Evolutionary conservation across 208 protist species (phyloP), one percentile per base, ranked within the genome.

Genomic region (Vickermania ingenoplastis): DNA sequence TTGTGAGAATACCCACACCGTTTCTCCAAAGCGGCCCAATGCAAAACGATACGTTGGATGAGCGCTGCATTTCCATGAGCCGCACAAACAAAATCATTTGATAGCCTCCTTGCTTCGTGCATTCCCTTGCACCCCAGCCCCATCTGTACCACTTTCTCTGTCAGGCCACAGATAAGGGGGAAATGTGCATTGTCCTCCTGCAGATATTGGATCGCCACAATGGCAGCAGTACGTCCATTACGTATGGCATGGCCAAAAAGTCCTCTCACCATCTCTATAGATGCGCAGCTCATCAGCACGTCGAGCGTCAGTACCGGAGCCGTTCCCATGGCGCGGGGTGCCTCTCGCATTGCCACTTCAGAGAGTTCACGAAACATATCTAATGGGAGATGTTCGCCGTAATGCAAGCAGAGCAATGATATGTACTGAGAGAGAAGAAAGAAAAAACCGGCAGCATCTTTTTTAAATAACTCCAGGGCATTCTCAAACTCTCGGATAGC

Each of bases 1-100:
- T 65, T 69, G 29, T 57, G 59, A 0, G 53, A 49, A 53, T 91
- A 77, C 5, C 74, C 77, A 11, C 63, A 71, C 13, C 83, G 81
- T 41, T 75, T 79, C 66, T 94, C 86, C 24, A 89, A 61, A 14
- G 81, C 75, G 5, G 82, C 80, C 83, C 86, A 94, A 30, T 86
- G 83, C 48, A 94, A 59, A 2, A 77, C 78, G 23, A 88, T 71
- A 28, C 83, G 73, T 59, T 84, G 79, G 57, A 87, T 61, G 49
- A 89, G 69, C 2, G 61, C 7, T 14, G 86, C 51, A 36, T 70
- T 30, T 23, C 55, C 41, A n/a, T n/a, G n/a, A 13, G 71, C 30
- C n/a, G 52, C 27, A 26, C 63, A 57, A 26, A 89, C 57, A 3
- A 92, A 69, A 2, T 41, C 53, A 5, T 61, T 61, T 31, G 81